These are phyloP conservation scores for Tetradesmus obliquus DNA, from an alignment of 139 green algal genomes.

Conservation along the genomic window DNA sequence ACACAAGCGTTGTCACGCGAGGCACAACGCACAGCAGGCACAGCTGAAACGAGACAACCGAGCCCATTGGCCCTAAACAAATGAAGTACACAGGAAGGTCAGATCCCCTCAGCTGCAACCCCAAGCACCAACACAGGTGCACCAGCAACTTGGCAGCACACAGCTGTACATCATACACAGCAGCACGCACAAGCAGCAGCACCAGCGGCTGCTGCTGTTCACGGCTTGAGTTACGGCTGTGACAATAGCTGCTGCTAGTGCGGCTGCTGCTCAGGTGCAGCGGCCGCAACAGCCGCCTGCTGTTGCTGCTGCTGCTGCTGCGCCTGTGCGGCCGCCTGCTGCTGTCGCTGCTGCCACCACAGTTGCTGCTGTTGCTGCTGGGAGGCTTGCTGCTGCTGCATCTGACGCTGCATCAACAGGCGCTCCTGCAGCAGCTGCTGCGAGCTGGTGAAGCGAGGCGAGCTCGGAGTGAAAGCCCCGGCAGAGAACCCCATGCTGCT, in stretches of 20 bases:
- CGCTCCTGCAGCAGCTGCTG: constrained; percentile 25
- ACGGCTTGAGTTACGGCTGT: background rate
- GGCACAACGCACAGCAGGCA: background rate
- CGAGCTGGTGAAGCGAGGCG: background rate
- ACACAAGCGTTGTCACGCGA: background rate
- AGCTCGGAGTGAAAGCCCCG: background rate
- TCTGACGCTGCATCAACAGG: background rate
- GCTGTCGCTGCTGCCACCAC: background rate
- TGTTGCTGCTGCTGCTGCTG: background rate
- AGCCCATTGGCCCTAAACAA: background rate
- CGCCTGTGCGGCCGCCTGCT: background rate
- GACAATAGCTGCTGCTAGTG: background rate
- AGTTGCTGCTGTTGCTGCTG: background rate
- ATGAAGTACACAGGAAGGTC: background rate
- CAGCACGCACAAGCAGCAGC: background rate
- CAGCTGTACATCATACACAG: background rate
- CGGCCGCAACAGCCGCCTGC: no score
- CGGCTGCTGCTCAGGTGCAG: background rate
- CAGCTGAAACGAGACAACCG: background rate
- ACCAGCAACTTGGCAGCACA: background rate
- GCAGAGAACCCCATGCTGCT: background rate
- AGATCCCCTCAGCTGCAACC: background rate
- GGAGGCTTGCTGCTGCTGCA: constrained; percentile 3
- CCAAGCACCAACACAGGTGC: background rate
- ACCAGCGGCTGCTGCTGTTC: background rate